phyloP scores from a whole-genome alignment of 768 basidiomycete genomes.

The Scleroderma citrinum region DNA sequence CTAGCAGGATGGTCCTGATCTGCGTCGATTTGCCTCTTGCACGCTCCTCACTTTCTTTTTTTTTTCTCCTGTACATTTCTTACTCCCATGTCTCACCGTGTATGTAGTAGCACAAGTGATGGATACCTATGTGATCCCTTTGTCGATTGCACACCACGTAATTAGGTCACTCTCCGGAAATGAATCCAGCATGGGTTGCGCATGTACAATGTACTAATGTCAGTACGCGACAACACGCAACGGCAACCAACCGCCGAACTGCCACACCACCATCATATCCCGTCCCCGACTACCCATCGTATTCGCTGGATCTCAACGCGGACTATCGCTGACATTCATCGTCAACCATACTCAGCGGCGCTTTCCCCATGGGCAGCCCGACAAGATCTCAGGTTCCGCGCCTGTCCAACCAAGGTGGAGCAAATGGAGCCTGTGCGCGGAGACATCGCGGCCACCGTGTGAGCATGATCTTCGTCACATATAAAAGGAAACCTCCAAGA shows the following conservation, averaged over 20 bases:
- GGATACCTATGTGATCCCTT: neutral
- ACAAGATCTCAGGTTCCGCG: conserved; percentile 4
- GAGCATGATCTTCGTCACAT: neutral
- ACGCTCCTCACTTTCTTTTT: neutral
- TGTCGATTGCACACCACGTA: neutral
- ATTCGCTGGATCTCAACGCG: conserved; percentile 18
- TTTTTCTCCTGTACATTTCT: neutral
- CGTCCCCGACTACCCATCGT: neutral
- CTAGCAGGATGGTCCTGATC: neutral
- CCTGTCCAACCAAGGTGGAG: conserved; percentile 7
- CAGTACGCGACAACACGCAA: neutral
- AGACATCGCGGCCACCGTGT: conserved; percentile 15
- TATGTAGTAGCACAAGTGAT: neutral
- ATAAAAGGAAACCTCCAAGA: neutral
- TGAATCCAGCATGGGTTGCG: neutral
- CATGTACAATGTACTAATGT: neutral
- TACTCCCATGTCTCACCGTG: neutral
- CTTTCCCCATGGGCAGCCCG: conserved; percentile 20
- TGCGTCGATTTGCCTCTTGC: neutral
- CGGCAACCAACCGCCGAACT: neutral
- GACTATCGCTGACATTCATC: conserved; percentile 18
- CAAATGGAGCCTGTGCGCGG: conserved; percentile 14
- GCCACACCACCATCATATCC: neutral
- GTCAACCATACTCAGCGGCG: conserved; percentile 23
- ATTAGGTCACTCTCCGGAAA: neutral